Base-by-base conservation (phyloP, 2,329 filamentous ascomycete species). In the Monosporascus ibericus region DNA sequence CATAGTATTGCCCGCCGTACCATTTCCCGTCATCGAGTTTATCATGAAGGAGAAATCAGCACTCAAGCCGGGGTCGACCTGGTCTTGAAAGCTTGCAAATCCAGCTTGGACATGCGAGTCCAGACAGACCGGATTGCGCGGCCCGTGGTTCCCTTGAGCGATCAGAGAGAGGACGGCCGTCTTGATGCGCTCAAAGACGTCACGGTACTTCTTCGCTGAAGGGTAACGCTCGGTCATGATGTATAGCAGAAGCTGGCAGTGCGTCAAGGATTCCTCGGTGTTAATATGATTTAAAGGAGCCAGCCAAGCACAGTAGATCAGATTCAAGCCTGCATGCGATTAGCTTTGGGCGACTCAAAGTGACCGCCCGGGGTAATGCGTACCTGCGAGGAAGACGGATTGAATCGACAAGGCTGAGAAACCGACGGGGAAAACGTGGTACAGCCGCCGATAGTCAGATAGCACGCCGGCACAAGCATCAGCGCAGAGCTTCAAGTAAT, bases 181-280 rank as follows among this genome's bases (percentile, higher is more conserved):
- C 48, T 63, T 66, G 24, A 68, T 64, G 8, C 65, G 63, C 55
- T 68, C 65, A 39, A 68, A 68, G 1, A 66, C 58, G 52, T 68
- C 65, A 5, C 65, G 61, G 37, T 68, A 68, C 47, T 65, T 66
- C 22, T 63, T 55, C 2, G 65, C 65, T 6, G 63, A 65, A 3
- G 65, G 63, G 38, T 66, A 68, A 1, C 64, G 64, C 42, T 67
- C 65, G 2, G 64, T 63, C 30, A 68, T 61, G 50, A 68, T 65
- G 42, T 67, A 67, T 6, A 68, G 47, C 6, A 68, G 58, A 1
- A 66, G 57, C 44, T 66, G 65, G 39, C 65, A 68, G 44, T 65
- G 64, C 5, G 58, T 63, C 11, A 66, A 47, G 15, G 64, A 52
- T 3, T 52, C 59, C 6, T 65, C 63, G 24, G 63, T 55, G 36